Evolutionary conservation across 495 filamentous ascomycete genomes (phyloP).

Genomic region (Lindgomyces ingoldianus): DNA sequence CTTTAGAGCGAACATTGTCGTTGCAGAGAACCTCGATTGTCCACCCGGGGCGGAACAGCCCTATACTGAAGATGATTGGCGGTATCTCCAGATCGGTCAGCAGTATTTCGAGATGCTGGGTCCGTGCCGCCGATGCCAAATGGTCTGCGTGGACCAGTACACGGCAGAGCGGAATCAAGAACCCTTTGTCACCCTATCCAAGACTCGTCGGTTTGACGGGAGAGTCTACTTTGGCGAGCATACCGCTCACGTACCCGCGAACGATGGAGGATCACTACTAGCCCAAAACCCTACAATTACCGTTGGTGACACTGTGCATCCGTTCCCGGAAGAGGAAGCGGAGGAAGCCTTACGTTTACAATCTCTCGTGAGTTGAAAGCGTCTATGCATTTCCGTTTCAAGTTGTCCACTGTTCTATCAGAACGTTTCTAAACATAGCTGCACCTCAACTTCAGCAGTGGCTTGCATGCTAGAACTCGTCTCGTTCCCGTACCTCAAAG

Average conservation of each 20-base stretch:
- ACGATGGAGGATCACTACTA: slow-evolving; percentile 15
- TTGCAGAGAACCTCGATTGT: slow-evolving; percentile 56
- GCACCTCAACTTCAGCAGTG: not conserved
- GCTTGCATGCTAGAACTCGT: slow-evolving; percentile 7
- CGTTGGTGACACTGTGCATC: slow-evolving; percentile 57
- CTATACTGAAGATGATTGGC: slow-evolving; percentile 64
- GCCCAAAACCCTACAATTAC: slow-evolving; percentile 55
- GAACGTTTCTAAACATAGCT: slow-evolving; percentile 26
- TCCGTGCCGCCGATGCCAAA: slow-evolving; percentile 84
- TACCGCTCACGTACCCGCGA: slow-evolving; percentile 48
- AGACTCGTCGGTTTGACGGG: slow-evolving; percentile 77
- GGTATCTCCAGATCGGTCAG: slow-evolving; percentile 51
- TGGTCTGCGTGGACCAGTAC: slow-evolving; percentile 90
- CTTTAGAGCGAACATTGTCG: slow-evolving; percentile 82
- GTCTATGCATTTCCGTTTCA: slow-evolving; percentile 30
- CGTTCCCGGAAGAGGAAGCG: slow-evolving; percentile 39
- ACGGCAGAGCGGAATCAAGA: slow-evolving; percentile 77
- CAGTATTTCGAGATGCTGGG: slow-evolving; percentile 71
- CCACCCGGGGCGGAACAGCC: slow-evolving; percentile 53
- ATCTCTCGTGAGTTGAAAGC: slow-evolving; percentile 30
- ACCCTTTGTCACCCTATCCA: slow-evolving; percentile 83
- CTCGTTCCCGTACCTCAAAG: slow-evolving; percentile 4
- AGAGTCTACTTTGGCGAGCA: slow-evolving; percentile 88
- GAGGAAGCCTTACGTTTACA: slow-evolving; percentile 7
- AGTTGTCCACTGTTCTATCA: not conserved